Base-by-base conservation (phyloP, 805 yeast species). In the Tanozyma kutaoensis region DNA sequence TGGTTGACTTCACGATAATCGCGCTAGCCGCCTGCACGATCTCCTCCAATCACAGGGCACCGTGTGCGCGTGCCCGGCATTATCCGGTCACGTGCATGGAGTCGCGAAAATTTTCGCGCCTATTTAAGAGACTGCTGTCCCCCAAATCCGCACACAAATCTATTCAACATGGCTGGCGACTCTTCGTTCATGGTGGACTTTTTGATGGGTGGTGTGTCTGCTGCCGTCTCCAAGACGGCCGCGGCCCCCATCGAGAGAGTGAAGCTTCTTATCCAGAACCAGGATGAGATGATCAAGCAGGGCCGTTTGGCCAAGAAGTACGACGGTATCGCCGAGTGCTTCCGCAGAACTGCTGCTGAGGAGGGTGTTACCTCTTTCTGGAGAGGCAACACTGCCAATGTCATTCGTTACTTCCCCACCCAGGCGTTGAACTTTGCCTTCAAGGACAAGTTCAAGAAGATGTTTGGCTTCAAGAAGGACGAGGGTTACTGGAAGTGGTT, bases 321-420 rank as follows among this genome's bases (percentile, higher is more conserved):
- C 76, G 73, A 65, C 44, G 96, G 96, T 80, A 86, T 85, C 42
- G 65, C 48, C 39, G 96, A 85, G 56, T 82, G 95, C 70, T 85
- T 86, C 93, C 73, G 58, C 52, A 80, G 95, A 74, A 86, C 96
- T 46, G 78, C 86, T 42, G 78, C 80, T 47, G 82, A 78, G 46
- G 96, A 85, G 71, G 96, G 96, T 76, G 52, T 80, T 40, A 70
- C 65, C 44, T 66, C 96, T 40, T 84, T 85, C 88, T 85, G 96
- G 96, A 79, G 95, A 79, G 96, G 96, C 75, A 85, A 85, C 86
- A 86, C 95, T 43, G 96, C 96, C 53, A 85, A 85, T 68, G 96
- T 85, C 59, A 77, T 85, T 70, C 81, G 96, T 73, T 85, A 86
- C 76, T 85, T 85, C 93, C 96, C 96, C 64, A 86, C 96, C 62